A percentile compares a stretch with the other conserved stretches of the same genome.
phyloP scores from a whole-genome alignment of 805 yeast genomes.

The Ogataea zsoltii region DNA sequence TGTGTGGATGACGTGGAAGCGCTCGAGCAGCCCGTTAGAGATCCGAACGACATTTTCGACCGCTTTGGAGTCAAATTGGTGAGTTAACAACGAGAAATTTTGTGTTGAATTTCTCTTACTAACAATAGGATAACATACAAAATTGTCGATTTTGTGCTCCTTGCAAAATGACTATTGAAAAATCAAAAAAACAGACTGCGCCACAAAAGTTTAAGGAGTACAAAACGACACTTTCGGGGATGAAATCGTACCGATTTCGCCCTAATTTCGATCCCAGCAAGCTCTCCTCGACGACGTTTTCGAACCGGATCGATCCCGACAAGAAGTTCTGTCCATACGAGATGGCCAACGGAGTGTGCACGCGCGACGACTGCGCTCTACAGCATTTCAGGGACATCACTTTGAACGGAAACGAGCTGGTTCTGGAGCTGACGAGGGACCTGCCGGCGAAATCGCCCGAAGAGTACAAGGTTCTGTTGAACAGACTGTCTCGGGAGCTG shows the following conservation, averaged over 20 bases:
- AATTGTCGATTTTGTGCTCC: constrained; percentile 5
- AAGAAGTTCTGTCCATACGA: constrained; percentile 18
- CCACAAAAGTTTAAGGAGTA: constrained; percentile 16
- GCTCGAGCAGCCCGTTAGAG: not conserved
- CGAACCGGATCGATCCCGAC: constrained; percentile 18
- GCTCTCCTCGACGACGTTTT: constrained; percentile 20
- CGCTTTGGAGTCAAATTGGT: constrained; percentile 9
- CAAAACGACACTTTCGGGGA: constrained; percentile 12
- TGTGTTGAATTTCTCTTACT: not conserved
- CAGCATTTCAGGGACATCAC: constrained; percentile 19
- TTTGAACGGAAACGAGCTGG: constrained; percentile 12
- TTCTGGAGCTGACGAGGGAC: constrained; percentile 15
- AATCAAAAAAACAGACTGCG: constrained; percentile 6
- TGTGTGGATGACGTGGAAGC: constrained; percentile 11
- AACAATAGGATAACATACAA: not conserved
- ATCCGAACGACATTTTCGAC: constrained; percentile 6
- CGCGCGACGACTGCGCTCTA: constrained; percentile 9
- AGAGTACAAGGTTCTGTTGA: constrained; percentile 12
- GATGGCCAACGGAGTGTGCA: constrained; percentile 15
- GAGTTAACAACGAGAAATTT: constrained; percentile 1
- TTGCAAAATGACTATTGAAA: not conserved
- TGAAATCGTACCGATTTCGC: constrained; percentile 20
- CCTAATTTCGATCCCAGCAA: constrained; percentile 19
- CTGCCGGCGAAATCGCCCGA: constrained; percentile 12
- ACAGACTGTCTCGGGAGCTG: constrained; percentile 6